phyloP scores from a whole-genome alignment of 2,329 filamentous ascomycete species.

The Colletotrichum destructivum region DNA sequence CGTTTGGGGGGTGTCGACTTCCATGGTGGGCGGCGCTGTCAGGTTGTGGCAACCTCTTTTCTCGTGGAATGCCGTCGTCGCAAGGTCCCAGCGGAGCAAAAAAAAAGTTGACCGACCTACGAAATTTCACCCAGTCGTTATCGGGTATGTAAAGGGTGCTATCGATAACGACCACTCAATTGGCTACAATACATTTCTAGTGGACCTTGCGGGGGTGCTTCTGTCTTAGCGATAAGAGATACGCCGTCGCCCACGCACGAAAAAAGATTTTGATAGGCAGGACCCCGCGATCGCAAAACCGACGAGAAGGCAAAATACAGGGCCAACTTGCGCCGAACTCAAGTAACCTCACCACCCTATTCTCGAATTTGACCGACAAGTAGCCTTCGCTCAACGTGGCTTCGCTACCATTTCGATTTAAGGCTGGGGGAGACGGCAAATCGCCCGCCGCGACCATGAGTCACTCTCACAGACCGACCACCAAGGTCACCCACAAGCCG shows the following conservation, averaged over 20 bases:
- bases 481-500: slow-evolving; percentile 88
- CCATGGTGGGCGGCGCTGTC: slow-evolving; percentile 50
- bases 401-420: slow-evolving; percentile 88
- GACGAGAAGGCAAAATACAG: slow-evolving; percentile 21
- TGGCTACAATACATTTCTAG: not conserved
- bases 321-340: slow-evolving; percentile 19
- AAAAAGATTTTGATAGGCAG: slow-evolving; percentile 14
- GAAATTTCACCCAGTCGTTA: slow-evolving; percentile 37
- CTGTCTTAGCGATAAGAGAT: slow-evolving; percentile 22
- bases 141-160: slow-evolving; percentile 19
- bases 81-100: slow-evolving; percentile 26
- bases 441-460: slow-evolving; percentile 80
- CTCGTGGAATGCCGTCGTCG: slow-evolving; percentile 14
- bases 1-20: slow-evolving; percentile 52
- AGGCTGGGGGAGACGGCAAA: slow-evolving; percentile 80
- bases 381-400: slow-evolving; percentile 65
- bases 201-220: slow-evolving; percentile 52
- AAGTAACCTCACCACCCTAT: not conserved
- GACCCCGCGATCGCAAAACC: slow-evolving; percentile 29
- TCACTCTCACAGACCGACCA: slow-evolving; percentile 94
- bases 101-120: slow-evolving; percentile 20
- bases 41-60: slow-evolving; percentile 3
- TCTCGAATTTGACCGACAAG: slow-evolving; percentile 24
- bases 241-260: slow-evolving; percentile 25
- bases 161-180: not conserved